Conservation (phyloP, 2,329 filamentous ascomycete genomes). For the Neoscytalidium dimidiatum region DNA sequence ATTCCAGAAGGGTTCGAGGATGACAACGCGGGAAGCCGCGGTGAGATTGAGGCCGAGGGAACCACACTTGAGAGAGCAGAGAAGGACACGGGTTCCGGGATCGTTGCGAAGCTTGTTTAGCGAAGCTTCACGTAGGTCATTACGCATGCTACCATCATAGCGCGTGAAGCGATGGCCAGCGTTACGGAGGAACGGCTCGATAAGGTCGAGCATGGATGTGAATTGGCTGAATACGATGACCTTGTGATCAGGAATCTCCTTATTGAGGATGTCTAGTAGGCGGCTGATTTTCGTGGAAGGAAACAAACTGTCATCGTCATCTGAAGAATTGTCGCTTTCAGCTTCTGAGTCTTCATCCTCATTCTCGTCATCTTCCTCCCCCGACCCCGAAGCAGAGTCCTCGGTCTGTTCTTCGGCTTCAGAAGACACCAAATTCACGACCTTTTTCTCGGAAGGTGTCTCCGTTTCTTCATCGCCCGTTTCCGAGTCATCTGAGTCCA, state of each 20-base stretch:
- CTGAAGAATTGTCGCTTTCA: conserved; percentile 37
- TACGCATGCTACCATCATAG: conserved; percentile 94
- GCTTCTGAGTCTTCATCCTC: conserved; percentile 41
- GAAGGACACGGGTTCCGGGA: conserved; percentile 73
- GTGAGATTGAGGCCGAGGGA: conserved; percentile 92
- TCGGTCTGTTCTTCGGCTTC: conserved; percentile 38
- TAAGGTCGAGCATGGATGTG: conserved; percentile 94
- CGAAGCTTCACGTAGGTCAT: conserved; percentile 87
- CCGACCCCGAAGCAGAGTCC: conserved; percentile 27
- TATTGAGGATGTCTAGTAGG: conserved; percentile 75
- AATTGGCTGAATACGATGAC: conserved; percentile 99
- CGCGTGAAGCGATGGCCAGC: conserved; percentile 78
- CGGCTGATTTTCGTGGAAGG: conserved; percentile 91
- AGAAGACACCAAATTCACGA: conserved; percentile 55
- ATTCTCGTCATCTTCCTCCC: conserved; percentile 41
- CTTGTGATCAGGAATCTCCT: conserved; percentile 81
- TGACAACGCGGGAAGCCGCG: conserved; percentile 87
- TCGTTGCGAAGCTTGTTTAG: conserved; percentile 76
- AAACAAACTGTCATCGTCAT: conserved; percentile 51
- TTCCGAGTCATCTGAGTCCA: conserved; percentile 69
- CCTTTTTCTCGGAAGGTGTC: conserved; percentile 43
- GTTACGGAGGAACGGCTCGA: conserved; percentile 83
- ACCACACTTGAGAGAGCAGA: conserved; percentile 93
- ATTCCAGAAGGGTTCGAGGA: conserved; percentile 98
- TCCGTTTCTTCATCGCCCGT: conserved; percentile 51